Percentiles rank a stretch among this genome's conserved stretches.
Conservation (phyloP, 2,329 filamentous ascomycete genomes). For the Ceratocystis smalleyi region DNA sequence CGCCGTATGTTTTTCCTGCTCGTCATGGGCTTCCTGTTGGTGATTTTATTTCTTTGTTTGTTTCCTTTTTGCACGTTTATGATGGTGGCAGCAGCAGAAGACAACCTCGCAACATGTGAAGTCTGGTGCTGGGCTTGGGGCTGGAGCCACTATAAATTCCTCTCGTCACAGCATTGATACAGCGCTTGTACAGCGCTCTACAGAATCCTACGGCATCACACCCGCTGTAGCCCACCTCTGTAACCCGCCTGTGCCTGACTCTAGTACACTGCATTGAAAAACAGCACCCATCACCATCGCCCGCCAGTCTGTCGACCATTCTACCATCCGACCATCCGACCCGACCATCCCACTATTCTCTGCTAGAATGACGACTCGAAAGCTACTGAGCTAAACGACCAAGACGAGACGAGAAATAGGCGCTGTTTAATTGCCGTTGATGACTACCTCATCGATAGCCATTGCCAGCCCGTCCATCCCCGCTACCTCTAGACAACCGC, state of each 20-base stretch:
- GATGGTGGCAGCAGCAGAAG: neutral
- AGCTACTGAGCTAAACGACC: too few relatives aligned
- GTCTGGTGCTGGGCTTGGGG: neutral
- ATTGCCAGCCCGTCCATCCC: neutral
- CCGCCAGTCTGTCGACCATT: too few relatives aligned
- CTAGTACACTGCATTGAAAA: too few relatives aligned
- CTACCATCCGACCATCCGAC: too few relatives aligned
- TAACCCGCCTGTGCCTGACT: too few relatives aligned
- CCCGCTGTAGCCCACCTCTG: too few relatives aligned
- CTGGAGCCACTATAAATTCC: neutral
- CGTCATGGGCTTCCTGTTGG: neutral
- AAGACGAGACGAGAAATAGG: neutral
- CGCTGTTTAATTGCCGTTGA: neutral
- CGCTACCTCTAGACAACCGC: neutral
- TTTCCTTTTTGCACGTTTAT: slow-evolving; percentile 1
- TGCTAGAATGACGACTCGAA: too few relatives aligned
- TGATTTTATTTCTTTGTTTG: neutral
- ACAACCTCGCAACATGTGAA: neutral
- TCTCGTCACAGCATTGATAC: neutral
- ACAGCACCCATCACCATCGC: too few relatives aligned
- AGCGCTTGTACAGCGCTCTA: neutral
- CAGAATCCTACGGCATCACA: too few relatives aligned
- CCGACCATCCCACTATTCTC: too few relatives aligned
- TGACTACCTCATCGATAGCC: neutral
- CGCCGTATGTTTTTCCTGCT: slow-evolving; percentile 12